Base-by-base conservation (phyloP, 345 rosid species). In the Hevea brasiliensis region DNA sequence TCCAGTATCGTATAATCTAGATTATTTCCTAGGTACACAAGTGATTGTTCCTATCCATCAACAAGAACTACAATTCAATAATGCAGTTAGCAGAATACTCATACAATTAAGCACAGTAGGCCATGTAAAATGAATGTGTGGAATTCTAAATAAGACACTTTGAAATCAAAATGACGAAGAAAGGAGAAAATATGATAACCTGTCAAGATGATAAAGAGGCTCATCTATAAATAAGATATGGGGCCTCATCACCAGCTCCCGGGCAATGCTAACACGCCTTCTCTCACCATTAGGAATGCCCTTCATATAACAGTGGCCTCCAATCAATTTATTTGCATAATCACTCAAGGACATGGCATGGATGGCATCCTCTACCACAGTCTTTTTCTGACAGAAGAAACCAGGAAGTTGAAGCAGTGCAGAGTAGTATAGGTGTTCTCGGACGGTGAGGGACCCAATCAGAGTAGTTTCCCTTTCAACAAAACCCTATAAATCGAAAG, bases 351-450 rank as follows among this genome's bases (percentile, higher is more conserved):
- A 96, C 99, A 96, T 96, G 12, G 96, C 96, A 57, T 88, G 96
- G 27, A 96, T 96, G 29, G 99, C 99, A 79, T 96, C 99, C 93
- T 93, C 99, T 44, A 96, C 99, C 53, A 91, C 91, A 72, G 82
- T 78, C 82, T 84, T 93, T 84, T 88, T 96, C 86, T 89, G 92
- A 85, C 87, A 91, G 82, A 96, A 89, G 65, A 96, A 93, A 58
- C 98, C 98, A 4, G 96, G 98, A 70, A 96, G 98, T 77, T 96
- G 99, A 83, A 96, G 98, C 68, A 96, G 82, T 8, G 97, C 99
- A 60, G 97, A 93, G 73, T 96, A 96, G 87, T 93, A 91, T 2
- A 96, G 73, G 81, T 83, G 91, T 80, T 96, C 99, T 41, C 91
- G 89, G 65, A 96, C 98, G 15, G 98, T 94, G 45, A 94, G 98